Evolutionary conservation across 305 asterid species (phyloP).

Genomic region (Fraxinus xanthoxyloides): DNA sequence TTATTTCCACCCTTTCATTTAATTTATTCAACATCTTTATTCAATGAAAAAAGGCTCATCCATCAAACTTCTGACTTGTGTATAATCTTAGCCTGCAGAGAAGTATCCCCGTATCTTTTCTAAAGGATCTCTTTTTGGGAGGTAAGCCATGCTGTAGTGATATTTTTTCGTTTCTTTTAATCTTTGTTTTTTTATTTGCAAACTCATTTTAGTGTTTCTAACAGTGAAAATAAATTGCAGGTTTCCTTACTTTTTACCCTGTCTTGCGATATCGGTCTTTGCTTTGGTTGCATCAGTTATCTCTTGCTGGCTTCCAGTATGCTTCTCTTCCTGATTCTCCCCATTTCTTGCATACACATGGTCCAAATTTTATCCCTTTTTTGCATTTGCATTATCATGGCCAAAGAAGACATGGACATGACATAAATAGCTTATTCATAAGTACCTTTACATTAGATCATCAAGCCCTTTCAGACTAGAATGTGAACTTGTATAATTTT

Average conservation of each 20-base stretch:
- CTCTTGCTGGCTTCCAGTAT: constrained; percentile 78
- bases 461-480: neutral
- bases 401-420: neutral
- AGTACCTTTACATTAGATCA: neutral
- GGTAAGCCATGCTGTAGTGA: constrained; percentile 30
- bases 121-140: constrained; percentile 46
- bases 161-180: constrained; percentile 6
- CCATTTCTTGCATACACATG: neutral
- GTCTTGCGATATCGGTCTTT: constrained; percentile 57
- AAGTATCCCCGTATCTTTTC: constrained; percentile 58
- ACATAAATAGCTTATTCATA: neutral
- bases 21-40: neutral
- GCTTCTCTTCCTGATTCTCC: constrained; percentile 21
- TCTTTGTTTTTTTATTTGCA: neutral
- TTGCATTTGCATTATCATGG: neutral
- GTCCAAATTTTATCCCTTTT: neutral
- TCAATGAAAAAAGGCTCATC: neutral
- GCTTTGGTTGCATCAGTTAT: constrained; percentile 51
- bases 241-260: constrained; percentile 80
- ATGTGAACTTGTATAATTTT: neutral
- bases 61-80: neutral
- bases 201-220: neutral
- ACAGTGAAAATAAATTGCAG: constrained; percentile 33
- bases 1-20: constrained; percentile 3
- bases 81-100: constrained; percentile 53